Evolutionary conservation across 257 asterid species (phyloP), one percentile per base, ranked within the genome.

Genomic region (Cordia subcordata): DNA sequence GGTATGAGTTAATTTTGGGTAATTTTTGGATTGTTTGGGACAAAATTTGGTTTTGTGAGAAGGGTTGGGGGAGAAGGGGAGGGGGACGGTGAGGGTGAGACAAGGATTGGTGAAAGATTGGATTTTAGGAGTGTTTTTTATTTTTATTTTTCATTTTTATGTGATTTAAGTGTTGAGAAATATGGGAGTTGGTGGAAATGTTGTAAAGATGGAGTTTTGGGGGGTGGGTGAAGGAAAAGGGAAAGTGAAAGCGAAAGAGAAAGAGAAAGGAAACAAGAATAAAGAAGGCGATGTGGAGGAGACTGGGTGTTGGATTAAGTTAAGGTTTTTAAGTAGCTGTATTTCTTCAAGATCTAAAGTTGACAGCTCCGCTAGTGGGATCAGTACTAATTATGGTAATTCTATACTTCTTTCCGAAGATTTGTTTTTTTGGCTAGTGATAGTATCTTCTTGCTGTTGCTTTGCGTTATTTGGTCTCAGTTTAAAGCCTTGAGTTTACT

Each of bases 271-370:
- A n/a, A 74, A 75, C 57, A 61, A 54, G 73, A 72, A 72, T 68
- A 75, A 71, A 42, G 32, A 59, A 39, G 67, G 69, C 55, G 82
- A 53, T 20, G 57, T 20, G 18, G 57, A 53, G 38, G 57, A 63
- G 70, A 72, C 72, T 72, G 86, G 95, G 53, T 87, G 95, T 70
- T 90, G 98, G 91, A 62, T 75, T 16, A 92, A 81, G 67, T 77
- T 84, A 13, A 85, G 85, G 82, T 80, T 75, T 73, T 75, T 87
- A 55, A 83, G 95, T 35, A 77, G 84, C 82, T 92, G 96, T 79
- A 77, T 92, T 60, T 80, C 93, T 74, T 92, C 98, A 81, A 88
- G 95, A 88, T 92, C 96, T 80, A 92, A 88, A 80, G 96, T 92
- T 74, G 95, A 85, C 58, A 92, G 78, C 84, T 83, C 98, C 62